Conservation (phyloP, 176 grass and related monocot species). For the Guadua angustifolia region DNA sequence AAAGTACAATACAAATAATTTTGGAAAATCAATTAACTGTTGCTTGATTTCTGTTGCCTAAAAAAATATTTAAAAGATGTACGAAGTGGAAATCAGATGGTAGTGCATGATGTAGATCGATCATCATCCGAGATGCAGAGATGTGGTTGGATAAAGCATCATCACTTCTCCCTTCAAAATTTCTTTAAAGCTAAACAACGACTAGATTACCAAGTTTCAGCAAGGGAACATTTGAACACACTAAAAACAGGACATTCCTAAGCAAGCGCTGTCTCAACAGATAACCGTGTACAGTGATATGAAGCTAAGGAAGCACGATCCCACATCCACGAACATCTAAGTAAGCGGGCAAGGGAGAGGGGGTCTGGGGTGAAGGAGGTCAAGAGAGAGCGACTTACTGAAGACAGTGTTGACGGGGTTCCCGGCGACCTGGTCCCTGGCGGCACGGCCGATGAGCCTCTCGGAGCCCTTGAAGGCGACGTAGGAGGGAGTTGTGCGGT, state of each 20-base stretch:
- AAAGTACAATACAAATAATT: background rate
- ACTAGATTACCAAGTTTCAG: background rate
- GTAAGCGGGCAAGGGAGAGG: background rate
- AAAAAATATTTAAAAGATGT: too few species aligned
- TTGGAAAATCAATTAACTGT: background rate
- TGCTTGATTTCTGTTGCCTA: too few species aligned
- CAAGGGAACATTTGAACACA: background rate
- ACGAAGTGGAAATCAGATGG: slow-evolving; percentile 51
- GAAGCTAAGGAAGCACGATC: background rate
- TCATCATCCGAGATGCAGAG: slow-evolving; percentile 36
- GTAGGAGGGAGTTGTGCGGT: slow-evolving; percentile 59
- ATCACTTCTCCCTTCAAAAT: background rate
- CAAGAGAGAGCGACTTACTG: background rate
- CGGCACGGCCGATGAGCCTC: slow-evolving; percentile 42
- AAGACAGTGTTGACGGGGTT: slow-evolving; percentile 51
- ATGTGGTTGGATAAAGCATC: slow-evolving; percentile 28
- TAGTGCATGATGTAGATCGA: slow-evolving; percentile 30
- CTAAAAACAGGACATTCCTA: background rate
- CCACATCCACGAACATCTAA: background rate
- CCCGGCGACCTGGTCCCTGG: slow-evolving; percentile 51
- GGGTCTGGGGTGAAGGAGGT: background rate
- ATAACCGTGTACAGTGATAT: background rate
- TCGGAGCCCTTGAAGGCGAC: slow-evolving; percentile 67
- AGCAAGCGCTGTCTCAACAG: background rate
- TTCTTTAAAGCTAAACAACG: background rate